Base-by-base conservation (phyloP, 2,329 filamentous ascomycete genomes). In the Cladorrhinum sp. region DNA sequence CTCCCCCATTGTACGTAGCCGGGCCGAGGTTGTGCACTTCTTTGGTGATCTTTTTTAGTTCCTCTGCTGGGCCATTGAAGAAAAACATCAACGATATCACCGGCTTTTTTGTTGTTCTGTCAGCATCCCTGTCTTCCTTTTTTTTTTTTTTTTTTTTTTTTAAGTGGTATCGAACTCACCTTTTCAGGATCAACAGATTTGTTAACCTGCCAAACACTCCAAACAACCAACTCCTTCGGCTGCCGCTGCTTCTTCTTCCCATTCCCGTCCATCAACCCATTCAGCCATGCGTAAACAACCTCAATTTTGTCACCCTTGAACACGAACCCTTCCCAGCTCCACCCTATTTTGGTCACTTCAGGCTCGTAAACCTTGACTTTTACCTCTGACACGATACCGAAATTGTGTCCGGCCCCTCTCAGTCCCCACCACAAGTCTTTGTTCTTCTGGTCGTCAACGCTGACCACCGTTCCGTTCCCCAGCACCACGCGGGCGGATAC, bases 271-370 rank as follows among this genome's bases (percentile, higher is more conserved):
- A 62, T 22, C 55, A 58, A 53, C 25, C 50, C 29, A 18, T 58
- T 55, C 23, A 49, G 41, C 18, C 16, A 53, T 50, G 53, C 52
- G 25, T 62, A 63, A 8, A 63, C 29, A 5, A 54, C 57, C 55
- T 66, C 65, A 20, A 65, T 2, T 52, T 59, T 36, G 1, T 51
- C 53, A n/a, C 55, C 55, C 23, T 29, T 38, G 29, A 66, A 66
- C 2, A 41, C 50, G 13, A 62, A 57, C 2, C n/a, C 22, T 25
- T 58, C 50, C 13, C 50, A 61, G 13, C 51, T 20, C 65, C 65
- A 66, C 16, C 32, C n/a, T n/a, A 13, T 12, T 22, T 29, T 38
- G 4, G 10, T 50, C 54, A 25, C 24, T n/a, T 25, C 52, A 3
- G 50, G 27, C 22, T 63, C 59, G 24, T 63, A 58, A n/a, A 63